Conservation (phyloP, 306 rosid genomes). For the Medicago lupulina region DNA sequence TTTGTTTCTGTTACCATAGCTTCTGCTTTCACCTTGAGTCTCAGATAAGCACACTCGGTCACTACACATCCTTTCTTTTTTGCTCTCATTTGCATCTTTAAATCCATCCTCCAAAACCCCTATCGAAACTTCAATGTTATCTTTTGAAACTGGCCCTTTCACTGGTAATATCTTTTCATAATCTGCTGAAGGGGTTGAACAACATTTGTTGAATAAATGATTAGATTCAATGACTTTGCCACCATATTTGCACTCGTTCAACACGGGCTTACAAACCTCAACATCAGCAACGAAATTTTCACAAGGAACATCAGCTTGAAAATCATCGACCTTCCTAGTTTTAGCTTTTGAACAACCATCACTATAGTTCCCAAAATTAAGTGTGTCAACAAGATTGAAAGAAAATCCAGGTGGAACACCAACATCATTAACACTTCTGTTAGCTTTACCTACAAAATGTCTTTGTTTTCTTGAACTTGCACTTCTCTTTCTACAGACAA, state of each 20-base stretch:
- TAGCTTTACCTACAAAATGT: not conserved
- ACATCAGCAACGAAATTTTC: not conserved
- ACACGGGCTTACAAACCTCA: not conserved
- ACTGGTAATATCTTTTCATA: not conserved
- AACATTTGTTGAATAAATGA: not conserved
- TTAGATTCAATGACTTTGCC: not conserved
- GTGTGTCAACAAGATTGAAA: not conserved
- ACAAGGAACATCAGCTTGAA: not conserved
- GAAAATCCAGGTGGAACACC: conserved; percentile 30
- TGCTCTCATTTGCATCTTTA: not conserved
- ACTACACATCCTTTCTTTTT: not conserved
- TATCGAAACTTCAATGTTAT: not conserved
- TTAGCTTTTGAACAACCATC: not conserved
- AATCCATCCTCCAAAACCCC: not conserved
- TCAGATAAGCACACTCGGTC: not conserved
- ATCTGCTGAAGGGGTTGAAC: not conserved
- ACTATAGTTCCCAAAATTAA: not conserved
- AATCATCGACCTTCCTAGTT: conserved; percentile 1
- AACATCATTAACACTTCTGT: conserved; percentile 8
- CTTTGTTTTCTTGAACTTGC: not conserved
- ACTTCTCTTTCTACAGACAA: not conserved
- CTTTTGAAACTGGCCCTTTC: not conserved
- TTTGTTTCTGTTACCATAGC: not conserved
- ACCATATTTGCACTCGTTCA: not conserved
- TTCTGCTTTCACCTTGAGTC: not conserved